A percentile compares a stretch with the other conserved stretches of the same genome.
These are phyloP conservation scores for Alternaria gaisen DNA, from an alignment of 2,329 filamentous ascomycete species.

Conservation along the genomic window DNA sequence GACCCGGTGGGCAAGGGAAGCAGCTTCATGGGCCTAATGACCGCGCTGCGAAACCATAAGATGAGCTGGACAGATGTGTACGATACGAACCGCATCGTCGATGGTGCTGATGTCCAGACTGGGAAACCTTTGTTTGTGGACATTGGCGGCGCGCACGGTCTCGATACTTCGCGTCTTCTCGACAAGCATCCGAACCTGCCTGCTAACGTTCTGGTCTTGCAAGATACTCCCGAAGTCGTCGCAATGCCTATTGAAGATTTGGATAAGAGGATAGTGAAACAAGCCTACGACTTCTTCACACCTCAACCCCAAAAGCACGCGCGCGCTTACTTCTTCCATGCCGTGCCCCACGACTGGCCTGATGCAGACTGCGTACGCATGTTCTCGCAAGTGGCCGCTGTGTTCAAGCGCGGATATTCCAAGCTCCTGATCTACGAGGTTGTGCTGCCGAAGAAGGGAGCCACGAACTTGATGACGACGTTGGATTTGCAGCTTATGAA, in stretches of 20 bases:
- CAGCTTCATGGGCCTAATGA: slow-evolving; percentile 11
- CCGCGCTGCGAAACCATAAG: slow-evolving; percentile 6
- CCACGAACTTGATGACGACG: slow-evolving; percentile 10
- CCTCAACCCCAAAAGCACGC: slow-evolving; percentile 8
- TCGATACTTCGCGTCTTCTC: slow-evolving; percentile 5
- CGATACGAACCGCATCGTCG: slow-evolving; percentile 4
- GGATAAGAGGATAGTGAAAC: slow-evolving; percentile 9
- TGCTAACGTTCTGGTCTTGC: slow-evolving; percentile 1
- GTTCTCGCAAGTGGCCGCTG: slow-evolving; percentile 6
- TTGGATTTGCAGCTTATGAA: slow-evolving; percentile 14
- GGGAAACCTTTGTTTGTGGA: slow-evolving; percentile 8
- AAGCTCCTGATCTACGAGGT: slow-evolving; percentile 13
- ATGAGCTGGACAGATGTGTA: slow-evolving; percentile 15
- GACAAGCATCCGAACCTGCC: slow-evolving; percentile 5
- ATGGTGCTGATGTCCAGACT: background rate
- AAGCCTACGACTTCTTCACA: slow-evolving; percentile 13
- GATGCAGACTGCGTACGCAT: slow-evolving; percentile 9
- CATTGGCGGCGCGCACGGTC: slow-evolving; percentile 6
- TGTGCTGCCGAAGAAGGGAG: slow-evolving; percentile 7
- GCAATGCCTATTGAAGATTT: background rate
- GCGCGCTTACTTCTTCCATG: slow-evolving; percentile 9
- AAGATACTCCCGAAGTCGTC: slow-evolving; percentile 10
- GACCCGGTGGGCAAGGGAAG: slow-evolving; percentile 12
- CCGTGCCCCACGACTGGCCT: slow-evolving; percentile 6
- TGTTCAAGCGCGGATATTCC: slow-evolving; percentile 6